Evolutionary conservation across 1,284 basidiomycete genomes (phyloP).

Genomic region (Sporisorium exsertum): DNA sequence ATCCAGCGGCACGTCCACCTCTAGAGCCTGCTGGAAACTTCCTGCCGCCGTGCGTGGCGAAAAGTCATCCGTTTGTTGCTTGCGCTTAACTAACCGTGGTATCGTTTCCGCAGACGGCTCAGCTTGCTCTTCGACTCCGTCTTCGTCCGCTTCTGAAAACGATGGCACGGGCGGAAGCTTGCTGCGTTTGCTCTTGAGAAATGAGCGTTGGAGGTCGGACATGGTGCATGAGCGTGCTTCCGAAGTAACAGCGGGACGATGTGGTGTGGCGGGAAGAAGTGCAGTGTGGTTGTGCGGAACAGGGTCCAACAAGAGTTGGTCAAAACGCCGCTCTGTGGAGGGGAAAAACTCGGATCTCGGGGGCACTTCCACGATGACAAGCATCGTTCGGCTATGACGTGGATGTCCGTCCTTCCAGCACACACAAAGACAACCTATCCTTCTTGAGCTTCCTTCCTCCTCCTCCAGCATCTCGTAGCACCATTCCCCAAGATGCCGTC

Average conservation of each 20-base stretch:
- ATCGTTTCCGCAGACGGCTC: constrained; percentile 10
- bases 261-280: constrained; percentile 2
- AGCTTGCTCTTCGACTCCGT: constrained; percentile 7
- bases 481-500: constrained; percentile 27
- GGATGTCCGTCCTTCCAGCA: constrained; percentile 12
- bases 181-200: constrained; percentile 45
- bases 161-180: constrained; percentile 50
- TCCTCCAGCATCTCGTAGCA: neutral
- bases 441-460: neutral
- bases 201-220: constrained; percentile 41
- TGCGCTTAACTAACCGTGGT: neutral
- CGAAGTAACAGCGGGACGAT: neutral
- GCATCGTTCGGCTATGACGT: constrained; percentile 29
- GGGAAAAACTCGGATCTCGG: constrained; percentile 14
- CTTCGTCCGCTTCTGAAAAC: constrained; percentile 21
- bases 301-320: constrained; percentile 9
- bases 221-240: constrained; percentile 7
- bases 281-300: neutral
- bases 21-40: constrained; percentile 64
- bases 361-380: constrained; percentile 14
- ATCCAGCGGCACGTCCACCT: constrained; percentile 55
- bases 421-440: neutral
- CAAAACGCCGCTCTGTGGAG: constrained; percentile 4
- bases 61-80: constrained; percentile 24
- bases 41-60: constrained; percentile 57